phyloP scores from a whole-genome alignment of 2,329 filamentous ascomycete genomes.

The Cytospora piceicola region DNA sequence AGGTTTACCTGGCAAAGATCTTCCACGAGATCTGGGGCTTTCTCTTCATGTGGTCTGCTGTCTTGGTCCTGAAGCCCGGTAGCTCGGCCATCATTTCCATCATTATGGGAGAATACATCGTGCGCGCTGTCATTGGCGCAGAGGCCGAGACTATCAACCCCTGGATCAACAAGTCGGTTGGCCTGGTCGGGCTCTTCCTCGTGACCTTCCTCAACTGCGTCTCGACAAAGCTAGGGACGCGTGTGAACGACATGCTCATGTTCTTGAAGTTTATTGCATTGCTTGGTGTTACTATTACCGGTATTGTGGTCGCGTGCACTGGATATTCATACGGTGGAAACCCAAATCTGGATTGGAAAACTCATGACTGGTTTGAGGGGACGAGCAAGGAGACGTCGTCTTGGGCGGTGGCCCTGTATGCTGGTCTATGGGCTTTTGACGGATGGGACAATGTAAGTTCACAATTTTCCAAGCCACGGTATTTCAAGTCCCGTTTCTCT shows the following conservation, averaged over 20 bases:
- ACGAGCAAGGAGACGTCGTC: slow-evolving; percentile 79
- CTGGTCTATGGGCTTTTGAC: slow-evolving; percentile 96
- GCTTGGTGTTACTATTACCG: slow-evolving; percentile 82
- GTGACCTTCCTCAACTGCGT: slow-evolving; percentile 89
- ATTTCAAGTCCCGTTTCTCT: not conserved
- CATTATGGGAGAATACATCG: slow-evolving; percentile 97
- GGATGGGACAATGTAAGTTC: slow-evolving; percentile 93
- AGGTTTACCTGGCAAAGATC: slow-evolving; percentile 94
- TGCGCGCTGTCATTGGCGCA: slow-evolving; percentile 83
- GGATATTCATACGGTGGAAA: slow-evolving; percentile 77
- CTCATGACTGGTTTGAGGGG: slow-evolving; percentile 82
- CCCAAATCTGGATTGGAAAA: slow-evolving; percentile 85
- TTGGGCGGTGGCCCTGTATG: slow-evolving; percentile 94
- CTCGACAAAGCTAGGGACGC: slow-evolving; percentile 84
- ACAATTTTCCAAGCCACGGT: not conserved
- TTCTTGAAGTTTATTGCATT: slow-evolving; percentile 94
- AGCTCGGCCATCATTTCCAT: slow-evolving; percentile 93
- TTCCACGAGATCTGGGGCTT: slow-evolving; percentile 94
- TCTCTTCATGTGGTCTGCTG: slow-evolving; percentile 94
- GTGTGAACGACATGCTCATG: slow-evolving; percentile 92
- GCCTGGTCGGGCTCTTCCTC: slow-evolving; percentile 71
- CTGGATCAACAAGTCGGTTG: slow-evolving; percentile 91
- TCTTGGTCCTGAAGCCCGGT: slow-evolving; percentile 91
- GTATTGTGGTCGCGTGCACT: slow-evolving; percentile 86
- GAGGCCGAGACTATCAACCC: slow-evolving; percentile 78